These are phyloP conservation scores for Corylus heterophylla DNA, from an alignment of 306 rosid species.

Conservation along the genomic window DNA sequence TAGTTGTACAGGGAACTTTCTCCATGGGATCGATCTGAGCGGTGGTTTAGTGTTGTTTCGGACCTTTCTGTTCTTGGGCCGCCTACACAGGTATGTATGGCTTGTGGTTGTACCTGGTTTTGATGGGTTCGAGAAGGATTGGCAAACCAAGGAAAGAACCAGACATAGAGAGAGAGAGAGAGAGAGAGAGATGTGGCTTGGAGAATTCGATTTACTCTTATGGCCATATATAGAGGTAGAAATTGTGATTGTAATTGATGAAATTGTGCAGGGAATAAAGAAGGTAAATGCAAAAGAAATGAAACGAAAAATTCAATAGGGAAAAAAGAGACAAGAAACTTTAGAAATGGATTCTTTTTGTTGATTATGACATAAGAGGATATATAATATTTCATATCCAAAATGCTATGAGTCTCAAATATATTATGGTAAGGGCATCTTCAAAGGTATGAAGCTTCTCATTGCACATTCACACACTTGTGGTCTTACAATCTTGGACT, in stretches of 20 bases:
- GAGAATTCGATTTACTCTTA: neutral
- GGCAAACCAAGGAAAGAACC: neutral
- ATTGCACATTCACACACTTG: too few relatives aligned
- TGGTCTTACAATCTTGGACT: too few relatives aligned
- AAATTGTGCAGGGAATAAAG: neutral
- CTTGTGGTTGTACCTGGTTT: too few relatives aligned
- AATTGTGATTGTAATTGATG: neutral
- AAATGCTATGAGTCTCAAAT: neutral
- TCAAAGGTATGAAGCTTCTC: too few relatives aligned
- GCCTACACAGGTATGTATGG: neutral
- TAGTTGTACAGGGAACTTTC: neutral
- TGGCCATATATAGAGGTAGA: neutral
- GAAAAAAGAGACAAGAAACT: neutral
- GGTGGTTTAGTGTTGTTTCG: neutral
- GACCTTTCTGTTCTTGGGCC: neutral
- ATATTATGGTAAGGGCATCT: too few relatives aligned
- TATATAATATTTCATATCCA: neutral
- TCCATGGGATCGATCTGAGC: neutral
- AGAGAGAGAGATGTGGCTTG: neutral
- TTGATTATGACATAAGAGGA: neutral
- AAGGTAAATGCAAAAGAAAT: neutral
- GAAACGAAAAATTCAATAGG: neutral
- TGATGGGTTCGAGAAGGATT: neutral
- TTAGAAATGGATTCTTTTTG: neutral
- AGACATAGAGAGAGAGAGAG: too few relatives aligned